Evolutionary conservation across 768 basidiomycete genomes (phyloP).

Genomic region (Crucibulum laeve): DNA sequence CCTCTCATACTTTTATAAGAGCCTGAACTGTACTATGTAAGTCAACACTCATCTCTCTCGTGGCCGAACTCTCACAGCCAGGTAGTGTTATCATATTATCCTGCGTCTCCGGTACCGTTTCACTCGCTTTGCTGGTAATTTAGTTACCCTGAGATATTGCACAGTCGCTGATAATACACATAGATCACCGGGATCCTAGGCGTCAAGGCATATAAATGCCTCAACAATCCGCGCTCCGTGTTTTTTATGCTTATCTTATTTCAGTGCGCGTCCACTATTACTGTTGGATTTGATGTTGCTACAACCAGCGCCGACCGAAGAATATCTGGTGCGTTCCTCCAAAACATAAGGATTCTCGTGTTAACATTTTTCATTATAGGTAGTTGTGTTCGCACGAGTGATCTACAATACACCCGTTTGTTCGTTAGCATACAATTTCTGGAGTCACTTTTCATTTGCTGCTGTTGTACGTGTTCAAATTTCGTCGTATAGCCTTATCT

Average conservation of each 20-base stretch:
- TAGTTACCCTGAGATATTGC: neutral
- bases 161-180: neutral
- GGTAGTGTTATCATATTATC: constrained; percentile 33
- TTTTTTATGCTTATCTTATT: constrained; percentile 36
- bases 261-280: constrained; percentile 33
- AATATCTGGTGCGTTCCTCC: constrained; percentile 37
- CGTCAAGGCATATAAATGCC: constrained; percentile 61
- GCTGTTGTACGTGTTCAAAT: constrained; percentile 47
- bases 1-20: constrained; percentile 38
- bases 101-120: constrained; percentile 27
- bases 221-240: constrained; percentile 56
- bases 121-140: constrained; percentile 36
- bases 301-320: constrained; percentile 33
- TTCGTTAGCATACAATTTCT: constrained; percentile 44
- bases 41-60: constrained; percentile 14
- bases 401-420: constrained; percentile 30
- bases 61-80: constrained; percentile 4
- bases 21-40: constrained; percentile 43
- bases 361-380: constrained; percentile 26
- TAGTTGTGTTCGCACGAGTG: constrained; percentile 37
- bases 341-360: neutral
- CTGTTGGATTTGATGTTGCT: constrained; percentile 38
- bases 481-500: neutral
- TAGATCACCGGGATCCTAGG: constrained; percentile 64
- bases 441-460: constrained; percentile 55